These are phyloP conservation scores for Fusarium heterosporum DNA, from an alignment of 2,329 filamentous ascomycete species.

Conservation along the genomic window DNA sequence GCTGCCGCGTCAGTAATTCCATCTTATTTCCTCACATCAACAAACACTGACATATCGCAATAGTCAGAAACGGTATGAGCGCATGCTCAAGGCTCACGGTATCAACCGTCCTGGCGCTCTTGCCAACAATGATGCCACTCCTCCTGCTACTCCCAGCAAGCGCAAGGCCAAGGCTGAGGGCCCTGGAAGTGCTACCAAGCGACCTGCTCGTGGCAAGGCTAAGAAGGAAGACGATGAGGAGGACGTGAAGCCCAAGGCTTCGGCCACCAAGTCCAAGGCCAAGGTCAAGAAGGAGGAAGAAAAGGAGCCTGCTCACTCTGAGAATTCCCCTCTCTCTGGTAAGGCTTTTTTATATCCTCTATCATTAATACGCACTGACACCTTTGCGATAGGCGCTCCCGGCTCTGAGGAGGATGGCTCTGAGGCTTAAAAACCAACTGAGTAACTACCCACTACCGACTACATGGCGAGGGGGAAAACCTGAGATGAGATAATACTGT, in stretches of 20 bases:
- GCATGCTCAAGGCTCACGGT: slow-evolving; percentile 70
- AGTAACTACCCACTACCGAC: not conserved
- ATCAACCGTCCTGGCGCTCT: slow-evolving; percentile 51
- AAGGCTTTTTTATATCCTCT: slow-evolving; percentile 2
- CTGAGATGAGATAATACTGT: slow-evolving; percentile 1
- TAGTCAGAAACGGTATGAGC: slow-evolving; percentile 76
- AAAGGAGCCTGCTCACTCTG: slow-evolving; percentile 20
- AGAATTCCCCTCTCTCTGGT: slow-evolving; percentile 37
- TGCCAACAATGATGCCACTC: not conserved
- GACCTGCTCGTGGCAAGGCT: slow-evolving; percentile 39
- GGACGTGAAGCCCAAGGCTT: slow-evolving; percentile 35
- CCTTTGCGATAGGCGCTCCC: slow-evolving; percentile 24
- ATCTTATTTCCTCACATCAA: not conserved
- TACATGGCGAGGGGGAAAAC: not conserved
- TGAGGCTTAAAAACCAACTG: slow-evolving; percentile 2
- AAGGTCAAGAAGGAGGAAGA: slow-evolving; percentile 44
- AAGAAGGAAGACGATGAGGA: slow-evolving; percentile 46
- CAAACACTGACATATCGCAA: slow-evolving; percentile 6
- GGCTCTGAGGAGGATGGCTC: slow-evolving; percentile 24
- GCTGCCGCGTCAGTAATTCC: slow-evolving; percentile 73
- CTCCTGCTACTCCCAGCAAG: slow-evolving; percentile 45
- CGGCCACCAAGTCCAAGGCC: slow-evolving; percentile 21
- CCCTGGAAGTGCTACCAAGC: slow-evolving; percentile 45
- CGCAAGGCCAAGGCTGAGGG: slow-evolving; percentile 46
- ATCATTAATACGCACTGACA: slow-evolving; percentile 3